These are phyloP conservation scores for Rhodotorula sp. DNA, from an alignment of 1,284 basidiomycete genomes.

Conservation along the genomic window DNA sequence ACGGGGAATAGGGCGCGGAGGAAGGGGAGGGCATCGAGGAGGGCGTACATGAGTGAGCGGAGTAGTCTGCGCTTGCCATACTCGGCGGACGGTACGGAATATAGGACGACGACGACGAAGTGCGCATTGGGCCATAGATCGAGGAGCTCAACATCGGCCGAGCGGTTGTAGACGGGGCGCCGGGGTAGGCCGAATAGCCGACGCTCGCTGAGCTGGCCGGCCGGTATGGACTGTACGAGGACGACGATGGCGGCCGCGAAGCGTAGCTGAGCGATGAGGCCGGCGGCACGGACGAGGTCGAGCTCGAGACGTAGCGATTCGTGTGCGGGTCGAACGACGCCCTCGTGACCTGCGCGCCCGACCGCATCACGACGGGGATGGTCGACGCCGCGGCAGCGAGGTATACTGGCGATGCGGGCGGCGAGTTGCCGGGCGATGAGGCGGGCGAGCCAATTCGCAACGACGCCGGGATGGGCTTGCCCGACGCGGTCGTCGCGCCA, in stretches of 20 bases:
- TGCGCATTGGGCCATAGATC: too few relatives aligned
- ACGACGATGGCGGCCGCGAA: background rate
- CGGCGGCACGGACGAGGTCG: background rate
- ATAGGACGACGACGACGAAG: too few relatives aligned
- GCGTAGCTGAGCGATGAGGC: background rate
- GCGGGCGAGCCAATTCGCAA: background rate
- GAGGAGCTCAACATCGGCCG: too few relatives aligned
- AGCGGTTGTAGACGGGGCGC: too few relatives aligned
- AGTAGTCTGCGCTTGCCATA: too few relatives aligned
- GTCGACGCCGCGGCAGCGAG: background rate
- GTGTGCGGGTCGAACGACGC: background rate
- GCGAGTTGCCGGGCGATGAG: background rate
- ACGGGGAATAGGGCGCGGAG: too few relatives aligned
- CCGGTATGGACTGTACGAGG: background rate
- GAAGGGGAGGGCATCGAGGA: too few relatives aligned
- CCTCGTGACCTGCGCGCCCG: background rate
- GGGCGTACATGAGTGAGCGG: too few relatives aligned
- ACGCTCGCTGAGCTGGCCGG: too few relatives aligned
- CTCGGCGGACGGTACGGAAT: too few relatives aligned
- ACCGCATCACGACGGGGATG: background rate
- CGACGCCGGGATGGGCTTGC: background rate
- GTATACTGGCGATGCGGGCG: background rate
- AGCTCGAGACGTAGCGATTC: background rate
- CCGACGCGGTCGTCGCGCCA: background rate
- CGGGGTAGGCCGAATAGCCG: too few relatives aligned